These are phyloP conservation scores for Pseudocercospora ulei DNA, from an alignment of 2,329 filamentous ascomycete genomes.

Conservation along the genomic window DNA sequence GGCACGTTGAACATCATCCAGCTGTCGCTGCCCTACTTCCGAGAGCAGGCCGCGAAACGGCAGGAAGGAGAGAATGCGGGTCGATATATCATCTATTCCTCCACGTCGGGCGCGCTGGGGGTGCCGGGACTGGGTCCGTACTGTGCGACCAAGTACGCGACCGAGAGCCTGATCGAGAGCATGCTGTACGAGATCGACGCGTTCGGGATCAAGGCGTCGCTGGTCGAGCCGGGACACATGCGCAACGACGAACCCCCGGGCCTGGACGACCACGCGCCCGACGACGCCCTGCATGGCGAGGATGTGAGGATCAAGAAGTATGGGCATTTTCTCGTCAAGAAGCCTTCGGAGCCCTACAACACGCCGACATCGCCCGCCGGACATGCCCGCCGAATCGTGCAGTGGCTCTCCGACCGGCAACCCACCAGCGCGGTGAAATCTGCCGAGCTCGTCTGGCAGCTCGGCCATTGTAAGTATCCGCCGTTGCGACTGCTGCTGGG, in stretches of 20 bases:
- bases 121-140: conserved; percentile 89
- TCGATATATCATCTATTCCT: conserved; percentile 89
- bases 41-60: conserved; percentile 49
- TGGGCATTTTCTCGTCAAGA: conserved; percentile 86
- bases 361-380: conserved; percentile 69
- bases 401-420: conserved; percentile 88
- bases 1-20: conserved; percentile 91
- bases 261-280: conserved; percentile 28
- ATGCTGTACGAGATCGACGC: conserved; percentile 91
- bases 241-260: conserved; percentile 64
- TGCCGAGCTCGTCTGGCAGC: conserved; percentile 83
- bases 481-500: conserved; percentile 78
- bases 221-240: conserved; percentile 85
- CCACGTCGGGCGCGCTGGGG: conserved; percentile 81
- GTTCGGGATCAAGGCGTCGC: conserved; percentile 86
- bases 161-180: conserved; percentile 88
- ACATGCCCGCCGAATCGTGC: conserved; percentile 81
- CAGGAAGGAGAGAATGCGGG: conserved; percentile 42
- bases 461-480: conserved; percentile 90
- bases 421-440: conserved; percentile 88
- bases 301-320: conserved; percentile 56
- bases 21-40: conserved; percentile 75
- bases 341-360: conserved; percentile 70
- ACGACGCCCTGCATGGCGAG: conserved; percentile 11
- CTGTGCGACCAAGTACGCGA: conserved; percentile 93